A percentile compares a stretch with the other conserved stretches of the same genome.
Conservation (phyloP, 257 asterid genomes). For the Handroanthus guayacan region DNA sequence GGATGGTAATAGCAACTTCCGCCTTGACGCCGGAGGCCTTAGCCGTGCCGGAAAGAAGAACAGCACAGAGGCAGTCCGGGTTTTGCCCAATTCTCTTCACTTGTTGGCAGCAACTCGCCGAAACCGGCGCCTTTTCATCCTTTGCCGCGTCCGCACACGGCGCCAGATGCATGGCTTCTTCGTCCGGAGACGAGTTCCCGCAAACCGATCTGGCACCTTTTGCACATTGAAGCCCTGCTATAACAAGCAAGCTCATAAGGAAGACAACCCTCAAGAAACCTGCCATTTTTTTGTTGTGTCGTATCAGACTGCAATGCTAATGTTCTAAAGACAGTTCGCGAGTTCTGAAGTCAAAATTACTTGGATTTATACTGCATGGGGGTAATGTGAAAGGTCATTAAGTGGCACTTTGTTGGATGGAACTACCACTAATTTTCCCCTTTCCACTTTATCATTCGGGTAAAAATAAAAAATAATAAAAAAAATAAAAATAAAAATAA, state of each 20-base stretch:
- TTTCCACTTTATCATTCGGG: no score
- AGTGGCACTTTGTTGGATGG: no score
- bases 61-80: slow-evolving; percentile 57
- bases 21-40: slow-evolving; percentile 45
- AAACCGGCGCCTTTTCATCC: slow-evolving; percentile 40
- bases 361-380: slow-evolving; percentile 5
- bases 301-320: background rate
- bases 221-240: slow-evolving; percentile 20
- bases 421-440: no score
- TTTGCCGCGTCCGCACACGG: slow-evolving; percentile 49
- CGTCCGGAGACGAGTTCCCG: slow-evolving; percentile 39
- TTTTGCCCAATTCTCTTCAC: slow-evolving; percentile 51
- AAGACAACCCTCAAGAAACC: slow-evolving; percentile 21
- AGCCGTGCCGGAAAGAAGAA: slow-evolving; percentile 44
- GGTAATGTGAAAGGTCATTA: slow-evolving; percentile 27
- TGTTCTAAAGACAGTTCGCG: background rate
- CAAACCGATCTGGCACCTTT: slow-evolving; percentile 31
- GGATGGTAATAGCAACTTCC: slow-evolving; percentile 40
- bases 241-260: slow-evolving; percentile 24
- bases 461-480: no score
- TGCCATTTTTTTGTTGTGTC: slow-evolving; percentile 13
- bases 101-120: slow-evolving; percentile 47
- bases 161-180: slow-evolving; percentile 47
- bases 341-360: background rate
- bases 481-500: no score